These are phyloP conservation scores for Moniliella sp. DNA, from an alignment of 1,284 basidiomycete genomes.

Conservation along the genomic window DNA sequence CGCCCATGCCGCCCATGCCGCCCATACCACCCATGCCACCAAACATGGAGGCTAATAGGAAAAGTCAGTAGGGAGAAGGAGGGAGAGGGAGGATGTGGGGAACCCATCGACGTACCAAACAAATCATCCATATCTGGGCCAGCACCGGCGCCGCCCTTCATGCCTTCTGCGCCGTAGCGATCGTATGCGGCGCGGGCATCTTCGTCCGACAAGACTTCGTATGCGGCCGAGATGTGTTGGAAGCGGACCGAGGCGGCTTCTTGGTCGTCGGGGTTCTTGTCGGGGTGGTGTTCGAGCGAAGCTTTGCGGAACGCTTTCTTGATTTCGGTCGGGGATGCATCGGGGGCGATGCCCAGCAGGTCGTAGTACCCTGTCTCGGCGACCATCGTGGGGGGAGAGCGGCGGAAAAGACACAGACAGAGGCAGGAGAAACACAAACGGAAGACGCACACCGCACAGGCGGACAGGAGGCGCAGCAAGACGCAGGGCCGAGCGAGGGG, in stretches of 20 bases:
- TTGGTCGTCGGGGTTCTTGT: constrained; percentile 7
- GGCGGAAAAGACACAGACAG: too few relatives aligned
- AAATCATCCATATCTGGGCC: constrained; percentile 18
- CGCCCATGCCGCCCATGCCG: neutral
- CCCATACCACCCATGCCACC: constrained; percentile 2
- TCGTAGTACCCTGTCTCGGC: constrained; percentile 57
- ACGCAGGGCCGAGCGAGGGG: too few relatives aligned
- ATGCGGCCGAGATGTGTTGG: constrained; percentile 24
- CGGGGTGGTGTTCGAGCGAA: constrained; percentile 22
- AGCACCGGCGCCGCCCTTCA: neutral
- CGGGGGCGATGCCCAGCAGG: constrained; percentile 46
- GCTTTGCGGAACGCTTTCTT: constrained; percentile 45
- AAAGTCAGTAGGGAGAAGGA: too few relatives aligned
- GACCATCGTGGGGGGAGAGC: too few relatives aligned
- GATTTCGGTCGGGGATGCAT: constrained; percentile 60
- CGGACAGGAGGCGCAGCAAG: too few relatives aligned
- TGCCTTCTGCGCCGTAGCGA: constrained; percentile 1
- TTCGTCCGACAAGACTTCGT: constrained; percentile 10
- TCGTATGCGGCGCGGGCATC: constrained; percentile 2
- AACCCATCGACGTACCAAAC: constrained; percentile 8
- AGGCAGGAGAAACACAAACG: too few relatives aligned
- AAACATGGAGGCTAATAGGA: constrained; percentile 10
- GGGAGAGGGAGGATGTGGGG: too few relatives aligned
- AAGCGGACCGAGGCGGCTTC: constrained; percentile 20
- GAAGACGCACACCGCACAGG: too few relatives aligned